Percentiles rank a stretch among this genome's conserved stretches.
phyloP scores from a whole-genome alignment of 352 stramenopile species.

The Pythium dissotocum region DNA sequence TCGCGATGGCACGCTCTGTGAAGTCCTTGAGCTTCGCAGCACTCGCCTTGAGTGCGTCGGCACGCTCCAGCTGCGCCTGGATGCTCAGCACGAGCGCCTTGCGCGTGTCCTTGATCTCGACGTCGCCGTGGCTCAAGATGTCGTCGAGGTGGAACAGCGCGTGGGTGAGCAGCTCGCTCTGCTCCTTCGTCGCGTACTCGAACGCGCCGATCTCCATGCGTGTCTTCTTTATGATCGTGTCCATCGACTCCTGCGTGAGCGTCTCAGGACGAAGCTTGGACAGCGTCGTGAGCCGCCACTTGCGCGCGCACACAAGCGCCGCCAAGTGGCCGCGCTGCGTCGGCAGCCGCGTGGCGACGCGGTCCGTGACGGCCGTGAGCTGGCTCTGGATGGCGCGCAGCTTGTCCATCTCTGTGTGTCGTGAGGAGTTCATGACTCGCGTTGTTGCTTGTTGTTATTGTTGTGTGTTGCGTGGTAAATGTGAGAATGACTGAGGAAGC shows the following conservation, averaged over 20 bases:
- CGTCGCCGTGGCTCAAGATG: conserved; percentile 61
- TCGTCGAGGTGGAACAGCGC: conserved; percentile 57
- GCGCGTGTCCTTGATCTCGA: conserved; percentile 44
- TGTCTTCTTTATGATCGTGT: conserved; percentile 37
- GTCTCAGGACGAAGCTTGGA: background rate
- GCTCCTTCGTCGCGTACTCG: conserved; percentile 59
- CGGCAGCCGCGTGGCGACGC: conserved; percentile 35
- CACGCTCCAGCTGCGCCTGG: conserved; percentile 44
- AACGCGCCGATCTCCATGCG: conserved; percentile 56
- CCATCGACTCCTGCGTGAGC: conserved; percentile 18
- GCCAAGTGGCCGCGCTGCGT: conserved; percentile 36
- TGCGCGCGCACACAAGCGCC: conserved; percentile 37
- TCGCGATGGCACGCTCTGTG: conserved; percentile 33
- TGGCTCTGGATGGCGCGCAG: conserved; percentile 49
- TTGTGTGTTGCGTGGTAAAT: conserved; percentile 19
- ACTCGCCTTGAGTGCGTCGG: conserved; percentile 47
- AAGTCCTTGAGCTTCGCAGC: conserved; percentile 48
- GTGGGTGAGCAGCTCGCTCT: conserved; percentile 60
- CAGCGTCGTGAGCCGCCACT: conserved; percentile 48
- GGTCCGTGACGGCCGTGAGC: conserved; percentile 45
- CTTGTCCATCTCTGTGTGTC: conserved; percentile 30
- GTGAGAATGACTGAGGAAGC: conserved; percentile 17
- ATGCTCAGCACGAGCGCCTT: conserved; percentile 56
- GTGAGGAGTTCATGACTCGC: conserved; percentile 21
- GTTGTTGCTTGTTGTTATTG: conserved; percentile 8